A percentile compares a stretch with the other conserved stretches of the same genome.
phyloP scores from a whole-genome alignment of 208 protist genomes.

The Wallacemonas rigidus region DNA sequence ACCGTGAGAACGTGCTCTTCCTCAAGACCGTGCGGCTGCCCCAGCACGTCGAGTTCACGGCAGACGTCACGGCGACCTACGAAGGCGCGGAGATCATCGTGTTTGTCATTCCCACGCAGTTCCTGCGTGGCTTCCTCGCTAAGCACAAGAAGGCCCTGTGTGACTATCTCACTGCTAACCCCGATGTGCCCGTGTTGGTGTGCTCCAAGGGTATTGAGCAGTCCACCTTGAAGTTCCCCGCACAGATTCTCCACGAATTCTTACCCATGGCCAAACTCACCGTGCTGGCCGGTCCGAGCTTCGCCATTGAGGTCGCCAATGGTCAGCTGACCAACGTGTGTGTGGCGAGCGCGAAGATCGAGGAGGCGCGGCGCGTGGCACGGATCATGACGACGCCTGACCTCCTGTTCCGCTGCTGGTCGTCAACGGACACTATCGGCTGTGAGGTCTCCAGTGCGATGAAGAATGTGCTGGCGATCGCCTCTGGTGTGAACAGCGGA shows the following conservation, averaged over 20 bases:
- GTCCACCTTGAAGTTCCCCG: constrained; percentile 75
- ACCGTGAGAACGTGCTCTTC: constrained; percentile 77
- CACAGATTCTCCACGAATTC: constrained; percentile 80
- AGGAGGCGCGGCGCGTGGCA: constrained; percentile 69
- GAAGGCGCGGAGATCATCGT: constrained; percentile 73
- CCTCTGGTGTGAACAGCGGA: constrained; percentile 67
- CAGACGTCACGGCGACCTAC: constrained; percentile 50
- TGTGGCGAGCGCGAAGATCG: constrained; percentile 59
- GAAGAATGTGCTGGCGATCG: constrained; percentile 92
- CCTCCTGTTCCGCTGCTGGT: constrained; percentile 80
- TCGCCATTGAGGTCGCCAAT: constrained; percentile 88
- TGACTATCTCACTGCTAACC: constrained; percentile 37
- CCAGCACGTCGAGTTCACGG: constrained; percentile 64
- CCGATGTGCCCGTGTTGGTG: constrained; percentile 58
- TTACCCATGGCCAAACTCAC: constrained; percentile 52
- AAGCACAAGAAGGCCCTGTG: constrained; percentile 42
- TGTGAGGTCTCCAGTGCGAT: constrained; percentile 90
- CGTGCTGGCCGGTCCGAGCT: constrained; percentile 86
- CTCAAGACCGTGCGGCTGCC: constrained; percentile 69
- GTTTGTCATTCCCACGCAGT: constrained; percentile 87
- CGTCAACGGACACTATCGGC: constrained; percentile 80
- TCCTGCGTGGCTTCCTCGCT: constrained; percentile 77
- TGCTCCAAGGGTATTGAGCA: constrained; percentile 89
- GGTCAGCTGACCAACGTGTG: constrained; percentile 79
- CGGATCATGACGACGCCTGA: constrained; percentile 72